Evolutionary conservation across 1,139 yeast genomes (phyloP), one percentile per base, ranked within the genome.

Genomic region (Scheffersomyces parashehatae): DNA sequence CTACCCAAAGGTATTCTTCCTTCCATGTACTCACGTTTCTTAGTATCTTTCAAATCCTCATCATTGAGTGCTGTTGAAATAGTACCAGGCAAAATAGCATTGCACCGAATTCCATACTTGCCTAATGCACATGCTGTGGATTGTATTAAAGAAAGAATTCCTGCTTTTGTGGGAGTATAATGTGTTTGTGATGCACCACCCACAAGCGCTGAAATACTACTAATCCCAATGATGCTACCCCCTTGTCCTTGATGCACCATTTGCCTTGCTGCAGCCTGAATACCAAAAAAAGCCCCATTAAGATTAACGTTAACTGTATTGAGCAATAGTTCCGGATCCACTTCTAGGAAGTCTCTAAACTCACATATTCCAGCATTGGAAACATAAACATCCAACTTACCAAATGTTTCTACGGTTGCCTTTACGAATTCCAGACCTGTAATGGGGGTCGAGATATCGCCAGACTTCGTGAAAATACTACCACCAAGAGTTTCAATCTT

Each of bases 101-200:
- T 73, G 45, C 71, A 67, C 47, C 73, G 57, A 32, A 69, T 69
- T 5, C 70, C 70, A 47, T 61, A 64, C 34, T 65, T 59, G 0
- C 78, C 78, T 29, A 72, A 58, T 1, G 75, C 74, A 41, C 68
- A 65, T 2, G 78, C 78, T 28, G 67, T 63, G 4, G 75, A 66
- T 48, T 73, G 77, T 63, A 70, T 73, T 46, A 73, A 55, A 9
- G 75, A 69, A 39, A 71, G 55, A 33, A 73, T 63, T n/a, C 76
- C 79, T 3, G 76, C 77, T 48, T 73, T 73, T 6, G 79, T 70
- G n/a, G 78, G 75, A 8, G 75, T 70, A 50, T 73, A 73, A 49
- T 71, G 77, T 3, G 71, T 65, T 45, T 72, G 75, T 35, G 48
- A 48, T 5, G 64, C 70, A 14, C 73, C 73, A 7, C 73, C 73